Conservation (phyloP, 805 yeast genomes). For the Metschnikowia chrysomelidarum region DNA sequence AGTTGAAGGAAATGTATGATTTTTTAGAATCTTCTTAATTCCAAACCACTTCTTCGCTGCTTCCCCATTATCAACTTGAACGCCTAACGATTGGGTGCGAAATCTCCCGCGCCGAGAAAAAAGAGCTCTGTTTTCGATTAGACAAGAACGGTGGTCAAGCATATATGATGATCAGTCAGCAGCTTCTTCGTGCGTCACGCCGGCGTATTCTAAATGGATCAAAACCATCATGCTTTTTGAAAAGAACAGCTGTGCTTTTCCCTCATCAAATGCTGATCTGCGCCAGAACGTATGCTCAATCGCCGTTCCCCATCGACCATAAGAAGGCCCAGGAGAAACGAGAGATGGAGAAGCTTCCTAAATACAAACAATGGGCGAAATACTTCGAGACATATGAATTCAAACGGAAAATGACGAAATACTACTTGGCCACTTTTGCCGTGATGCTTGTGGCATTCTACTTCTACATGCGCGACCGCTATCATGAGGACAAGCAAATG, state of each 20-base stretch:
- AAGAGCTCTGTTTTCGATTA: too few relatives aligned
- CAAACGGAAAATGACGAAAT: constrained; percentile 57
- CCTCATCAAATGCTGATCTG: neutral
- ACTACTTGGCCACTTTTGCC: constrained; percentile 58
- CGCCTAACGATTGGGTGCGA: constrained; percentile 3
- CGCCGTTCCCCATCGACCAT: constrained; percentile 38
- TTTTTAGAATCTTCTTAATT: too few relatives aligned
- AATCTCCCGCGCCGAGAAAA: neutral
- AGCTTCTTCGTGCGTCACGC: too few relatives aligned
- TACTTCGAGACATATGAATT: constrained; percentile 52
- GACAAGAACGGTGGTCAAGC: too few relatives aligned
- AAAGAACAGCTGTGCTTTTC: too few relatives aligned
- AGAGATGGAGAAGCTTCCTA: constrained; percentile 30
- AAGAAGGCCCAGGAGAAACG: constrained; percentile 28
- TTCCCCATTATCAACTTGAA: too few relatives aligned
- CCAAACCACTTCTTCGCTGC: too few relatives aligned
- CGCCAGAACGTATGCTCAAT: constrained; percentile 18
- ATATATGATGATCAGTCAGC: too few relatives aligned
- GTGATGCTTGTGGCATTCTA: constrained; percentile 57
- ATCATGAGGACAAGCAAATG: constrained; percentile 61
- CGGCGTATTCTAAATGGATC: too few relatives aligned
- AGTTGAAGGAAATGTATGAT: too few relatives aligned
- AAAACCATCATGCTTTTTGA: too few relatives aligned
- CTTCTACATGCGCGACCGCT: constrained; percentile 64
- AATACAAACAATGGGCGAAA: constrained; percentile 39